phyloP scores from a whole-genome alignment of 148 eudicot genomes.

The Polygonum maritimum region DNA sequence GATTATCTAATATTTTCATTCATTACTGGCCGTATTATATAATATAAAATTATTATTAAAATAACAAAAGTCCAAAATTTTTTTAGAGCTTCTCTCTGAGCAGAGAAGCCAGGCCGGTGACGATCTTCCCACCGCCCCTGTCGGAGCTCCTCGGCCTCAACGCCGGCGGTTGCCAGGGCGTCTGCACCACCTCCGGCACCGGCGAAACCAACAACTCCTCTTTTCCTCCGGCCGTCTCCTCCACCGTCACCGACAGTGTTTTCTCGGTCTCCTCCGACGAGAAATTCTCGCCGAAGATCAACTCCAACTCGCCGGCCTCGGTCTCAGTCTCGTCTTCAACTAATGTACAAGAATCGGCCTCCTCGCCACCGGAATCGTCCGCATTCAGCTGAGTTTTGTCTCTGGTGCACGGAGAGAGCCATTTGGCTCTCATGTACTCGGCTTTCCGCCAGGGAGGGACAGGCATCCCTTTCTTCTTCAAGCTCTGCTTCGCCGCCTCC shows the following conservation, averaged over 20 bases:
- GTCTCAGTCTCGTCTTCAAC: neutral
- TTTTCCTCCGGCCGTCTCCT: neutral
- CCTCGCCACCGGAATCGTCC: neutral
- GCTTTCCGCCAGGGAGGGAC: slow-evolving; percentile 57
- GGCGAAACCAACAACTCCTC: neutral
- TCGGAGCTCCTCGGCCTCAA: slow-evolving; percentile 34
- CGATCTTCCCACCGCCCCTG: slow-evolving; percentile 30
- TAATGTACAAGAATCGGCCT: neutral
- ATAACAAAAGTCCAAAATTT: slow-evolving; percentile 19
- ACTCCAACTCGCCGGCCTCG: slow-evolving; percentile 25
- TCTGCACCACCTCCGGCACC: neutral
- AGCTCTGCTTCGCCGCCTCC: slow-evolving; percentile 41
- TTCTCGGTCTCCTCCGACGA: neutral
- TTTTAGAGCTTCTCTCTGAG: slow-evolving; percentile 39
- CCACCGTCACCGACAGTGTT: neutral
- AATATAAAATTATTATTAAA: neutral
- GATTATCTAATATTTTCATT: slow-evolving; percentile 6
- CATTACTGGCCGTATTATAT: neutral
- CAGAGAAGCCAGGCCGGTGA: slow-evolving; percentile 56
- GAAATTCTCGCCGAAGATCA: slow-evolving; percentile 30
- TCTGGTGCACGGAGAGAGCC: slow-evolving; percentile 42
- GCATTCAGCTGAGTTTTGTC: neutral
- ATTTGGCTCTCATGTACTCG: slow-evolving; percentile 48
- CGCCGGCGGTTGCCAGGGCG: slow-evolving; percentile 44
- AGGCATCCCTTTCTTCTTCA: slow-evolving; percentile 57